Evolutionary conservation across 305 asterid species (phyloP).

Genomic region (Lippia alba): DNA sequence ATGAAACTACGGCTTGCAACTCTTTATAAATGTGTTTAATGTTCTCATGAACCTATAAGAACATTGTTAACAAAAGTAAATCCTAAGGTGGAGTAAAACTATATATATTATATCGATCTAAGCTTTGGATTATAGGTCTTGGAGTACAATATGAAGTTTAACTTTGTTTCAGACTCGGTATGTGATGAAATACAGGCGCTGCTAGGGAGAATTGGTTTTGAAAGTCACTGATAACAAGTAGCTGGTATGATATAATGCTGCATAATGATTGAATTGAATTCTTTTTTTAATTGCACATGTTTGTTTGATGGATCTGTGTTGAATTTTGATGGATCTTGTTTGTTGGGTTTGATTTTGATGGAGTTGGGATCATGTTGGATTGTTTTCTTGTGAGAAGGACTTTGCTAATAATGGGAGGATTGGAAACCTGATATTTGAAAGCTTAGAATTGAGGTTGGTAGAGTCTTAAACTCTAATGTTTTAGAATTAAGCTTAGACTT

Average conservation of each 20-base stretch:
- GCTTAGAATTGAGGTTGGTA: conserved; percentile 9
- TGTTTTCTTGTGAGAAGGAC: background rate
- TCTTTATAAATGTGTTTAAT: no score
- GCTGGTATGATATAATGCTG: conserved; percentile 50
- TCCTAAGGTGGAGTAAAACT: no score
- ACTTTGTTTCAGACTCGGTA: conserved; percentile 68
- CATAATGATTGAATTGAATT: no score
- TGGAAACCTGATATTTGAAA: background rate
- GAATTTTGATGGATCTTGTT: background rate
- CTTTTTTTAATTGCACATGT: no score
- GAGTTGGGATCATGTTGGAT: background rate
- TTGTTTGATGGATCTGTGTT: conserved; percentile 18
- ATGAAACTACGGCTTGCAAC: no score
- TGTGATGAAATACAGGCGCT: conserved; percentile 72
- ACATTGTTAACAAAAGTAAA: no score
- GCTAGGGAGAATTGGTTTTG: conserved; percentile 74
- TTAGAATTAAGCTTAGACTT: no score
- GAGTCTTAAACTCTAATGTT: no score
- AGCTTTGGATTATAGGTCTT: no score
- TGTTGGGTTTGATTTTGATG: background rate
- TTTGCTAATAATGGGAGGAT: background rate
- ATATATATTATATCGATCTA: no score
- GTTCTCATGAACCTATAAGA: no score
- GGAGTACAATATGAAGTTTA: no score
- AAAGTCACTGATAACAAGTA: conserved; percentile 72